Base-by-base conservation (phyloP, 2,329 filamentous ascomycete genomes). In the Diaporthe nobilis region DNA sequence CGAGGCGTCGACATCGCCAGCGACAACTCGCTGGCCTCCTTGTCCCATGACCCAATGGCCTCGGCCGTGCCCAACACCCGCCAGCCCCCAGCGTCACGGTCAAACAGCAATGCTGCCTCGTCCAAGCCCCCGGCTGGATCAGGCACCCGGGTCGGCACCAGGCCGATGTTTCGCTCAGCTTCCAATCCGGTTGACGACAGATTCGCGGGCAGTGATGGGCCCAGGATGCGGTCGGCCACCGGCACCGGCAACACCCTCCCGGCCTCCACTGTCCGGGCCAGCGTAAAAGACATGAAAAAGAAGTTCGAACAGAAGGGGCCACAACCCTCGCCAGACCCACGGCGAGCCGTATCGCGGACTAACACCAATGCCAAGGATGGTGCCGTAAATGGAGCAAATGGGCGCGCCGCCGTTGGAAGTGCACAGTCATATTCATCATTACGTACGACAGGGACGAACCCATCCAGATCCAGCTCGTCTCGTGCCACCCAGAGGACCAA, bases 231-330 rank as follows among this genome's bases (percentile, higher is more conserved):
- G 57, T 80, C 81, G 71, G 81, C 82, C 63, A 80, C 84, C 79
- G 78, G 84, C 85, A 80, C 84, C 78, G 78, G 84, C 85, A 78
- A 77, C 78, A 80, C 79, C 39, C 81, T 80, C 71, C 55, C 75
- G 31, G 75, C 75, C 13, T 70, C 65, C 13, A 72, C 80, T 15
- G 78, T 81, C 58, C 89, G 93, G 78, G 88, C 92, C n/a, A 96
- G 93, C 76, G 94, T 97, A 79, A 95, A 93, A 84, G 94, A 97
- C 81, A 87, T 97, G 77, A 92, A 94, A 80, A 94, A 93, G 83
- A 92, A 90, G 73, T 97, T 96, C 85, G 94, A 96, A 83, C 91
- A 83, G 63, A 77, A 81, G 34, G 74, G 80, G 8, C 78, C 78
- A 34, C 75, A 79, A 63, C 77, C 83, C 76, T 55, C 71, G 25